Evolutionary conservation across 352 stramenopile genomes (phyloP).

Genomic region (Plasmopara halstedii): DNA sequence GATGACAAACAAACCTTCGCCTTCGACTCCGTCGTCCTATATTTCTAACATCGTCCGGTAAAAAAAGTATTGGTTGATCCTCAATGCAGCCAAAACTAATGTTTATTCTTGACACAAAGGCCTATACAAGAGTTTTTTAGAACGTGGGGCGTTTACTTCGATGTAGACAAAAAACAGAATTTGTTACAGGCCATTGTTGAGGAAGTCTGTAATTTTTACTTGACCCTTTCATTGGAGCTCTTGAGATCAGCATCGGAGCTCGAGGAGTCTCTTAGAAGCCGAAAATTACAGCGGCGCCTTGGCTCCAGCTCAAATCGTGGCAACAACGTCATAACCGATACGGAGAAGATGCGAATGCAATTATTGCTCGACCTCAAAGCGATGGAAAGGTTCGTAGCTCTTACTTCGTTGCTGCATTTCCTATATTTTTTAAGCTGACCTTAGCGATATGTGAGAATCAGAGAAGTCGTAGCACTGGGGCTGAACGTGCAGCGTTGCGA

Average conservation of each 20-base stretch:
- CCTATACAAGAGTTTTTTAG: slow-evolving; percentile 66
- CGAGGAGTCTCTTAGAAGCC: slow-evolving; percentile 83
- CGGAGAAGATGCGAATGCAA: slow-evolving; percentile 82
- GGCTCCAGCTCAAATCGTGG: slow-evolving; percentile 12
- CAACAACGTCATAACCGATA: slow-evolving; percentile 52
- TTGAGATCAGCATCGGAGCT: slow-evolving; percentile 71
- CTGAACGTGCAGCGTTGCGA: slow-evolving; percentile 35
- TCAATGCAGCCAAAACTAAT: too few relatives aligned
- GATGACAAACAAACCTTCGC: slow-evolving; percentile 83
- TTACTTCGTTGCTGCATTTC: neutral
- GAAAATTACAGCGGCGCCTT: slow-evolving; percentile 65
- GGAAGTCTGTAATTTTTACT: slow-evolving; percentile 52
- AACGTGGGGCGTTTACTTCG: slow-evolving; percentile 62
- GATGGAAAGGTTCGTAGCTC: slow-evolving; percentile 43
- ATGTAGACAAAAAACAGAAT: slow-evolving; percentile 25
- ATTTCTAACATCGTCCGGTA: slow-evolving; percentile 70
- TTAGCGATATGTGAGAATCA: slow-evolving; percentile 9
- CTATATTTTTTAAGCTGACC: slow-evolving; percentile 1
- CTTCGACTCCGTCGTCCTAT: slow-evolving; percentile 62
- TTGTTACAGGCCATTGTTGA: slow-evolving; percentile 49
- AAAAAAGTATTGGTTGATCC: too few relatives aligned
- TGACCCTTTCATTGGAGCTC: slow-evolving; percentile 57
- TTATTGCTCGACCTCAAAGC: slow-evolving; percentile 69
- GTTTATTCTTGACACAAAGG: slow-evolving; percentile 24
- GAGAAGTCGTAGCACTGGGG: slow-evolving; percentile 40